Conservation (phyloP, 345 rosid genomes). For the Kernera saxatilis region DNA sequence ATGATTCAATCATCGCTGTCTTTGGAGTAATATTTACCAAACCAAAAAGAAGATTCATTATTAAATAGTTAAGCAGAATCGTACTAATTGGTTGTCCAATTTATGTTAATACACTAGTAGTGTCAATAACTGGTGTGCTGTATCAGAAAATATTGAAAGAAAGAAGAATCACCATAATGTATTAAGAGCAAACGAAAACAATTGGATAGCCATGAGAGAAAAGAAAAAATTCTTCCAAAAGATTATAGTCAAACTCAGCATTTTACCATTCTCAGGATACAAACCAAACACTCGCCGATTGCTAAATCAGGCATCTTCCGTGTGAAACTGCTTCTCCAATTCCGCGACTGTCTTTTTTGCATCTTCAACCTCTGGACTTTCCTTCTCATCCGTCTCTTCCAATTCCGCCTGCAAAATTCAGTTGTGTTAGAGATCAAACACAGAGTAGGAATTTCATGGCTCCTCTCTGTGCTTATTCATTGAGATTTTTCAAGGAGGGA, state of each 20-base stretch:
- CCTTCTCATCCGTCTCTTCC: constrained; percentile 55
- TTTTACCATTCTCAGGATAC: neutral
- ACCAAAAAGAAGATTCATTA: too few relatives aligned
- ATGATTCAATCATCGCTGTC: too few relatives aligned
- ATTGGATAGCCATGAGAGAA: neutral
- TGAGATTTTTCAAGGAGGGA: neutral
- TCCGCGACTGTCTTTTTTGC: constrained; percentile 56
- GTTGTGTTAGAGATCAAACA: neutral
- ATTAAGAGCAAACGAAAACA: neutral
- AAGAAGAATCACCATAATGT: constrained; percentile 4
- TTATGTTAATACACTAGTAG: neutral
- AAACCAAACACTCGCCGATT: neutral
- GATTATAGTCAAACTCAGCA: neutral
- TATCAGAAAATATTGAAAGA: neutral
- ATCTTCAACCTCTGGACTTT: constrained; percentile 58
- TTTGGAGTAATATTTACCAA: too few relatives aligned
- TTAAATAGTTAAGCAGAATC: too few relatives aligned
- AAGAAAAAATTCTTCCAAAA: neutral
- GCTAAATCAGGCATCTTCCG: constrained; percentile 42
- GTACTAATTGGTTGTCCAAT: too few relatives aligned
- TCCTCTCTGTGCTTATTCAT: neutral
- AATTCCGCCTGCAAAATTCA: constrained; percentile 45
- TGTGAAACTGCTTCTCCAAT: constrained; percentile 52
- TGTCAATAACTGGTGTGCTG: too few relatives aligned
- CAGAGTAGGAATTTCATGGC: neutral